Evolutionary conservation across 352 stramenopile species (phyloP), one percentile per base, ranked within the genome.

Genomic region (Thraustochytrium sp.): DNA sequence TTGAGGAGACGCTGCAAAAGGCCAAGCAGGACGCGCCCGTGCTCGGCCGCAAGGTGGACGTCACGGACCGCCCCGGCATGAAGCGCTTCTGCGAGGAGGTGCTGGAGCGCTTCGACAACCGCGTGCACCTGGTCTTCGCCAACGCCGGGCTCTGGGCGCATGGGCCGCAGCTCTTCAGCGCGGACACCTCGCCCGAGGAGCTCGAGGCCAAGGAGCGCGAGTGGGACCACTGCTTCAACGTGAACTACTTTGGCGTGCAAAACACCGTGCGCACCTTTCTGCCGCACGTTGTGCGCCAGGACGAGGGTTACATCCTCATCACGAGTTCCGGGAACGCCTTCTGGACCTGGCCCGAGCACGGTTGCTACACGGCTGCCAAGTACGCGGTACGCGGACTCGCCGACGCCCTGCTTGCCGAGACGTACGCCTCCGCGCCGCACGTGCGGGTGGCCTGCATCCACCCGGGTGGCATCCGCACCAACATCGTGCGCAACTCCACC

Each of bases 231-330:
- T 80, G 68, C 51, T 80, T 80, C 38, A 31, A 80, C 34, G 40
- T 80, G 8, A 34, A 80, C 31, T 80, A 80, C 68, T 63, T 80
- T 53, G 68, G 68, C 23, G 68, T 80, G 68, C 68, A 75, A 8
- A 13, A 63, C 68, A 75, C 31, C 18, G 53, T 80, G 9, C 68
- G 68, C 34, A 44, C 53, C 26, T 80, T 80, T 72, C 13, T 80
- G 18, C 44, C 44, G 29, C 68, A 80, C 68, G 76, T 80, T 26
- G 53, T 80, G 48, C 34, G 42, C 21, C 68, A 80, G 37, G 44
- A 61, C 23, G 31, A 80, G 51, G 68, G 68, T 13, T 80, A 65
- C 31, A 44, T 80, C 18, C 13, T 80, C 21, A 5, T 65, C 42
- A 80, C 68, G 8, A 46, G 34, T 18, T 80, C 68, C n/a, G 46